Evolutionary conservation across 352 stramenopile genomes (phyloP).

Genomic region (Aphanomyces stellatus): DNA sequence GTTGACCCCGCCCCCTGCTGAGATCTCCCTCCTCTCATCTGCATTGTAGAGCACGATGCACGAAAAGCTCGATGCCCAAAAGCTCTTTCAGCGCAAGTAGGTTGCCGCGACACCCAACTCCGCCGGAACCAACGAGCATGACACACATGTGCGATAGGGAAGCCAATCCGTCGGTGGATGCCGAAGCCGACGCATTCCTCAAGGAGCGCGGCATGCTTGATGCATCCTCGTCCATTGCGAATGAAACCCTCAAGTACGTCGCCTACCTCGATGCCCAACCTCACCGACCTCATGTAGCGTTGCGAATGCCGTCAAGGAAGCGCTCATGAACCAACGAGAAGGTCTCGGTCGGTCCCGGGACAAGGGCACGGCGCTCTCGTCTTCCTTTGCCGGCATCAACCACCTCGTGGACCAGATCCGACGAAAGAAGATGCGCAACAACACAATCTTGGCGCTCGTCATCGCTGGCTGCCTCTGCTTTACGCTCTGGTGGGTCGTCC

Average conservation of each 20-base stretch:
- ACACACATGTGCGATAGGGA: too few species aligned
- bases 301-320: constrained; percentile 77
- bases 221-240: constrained; percentile 69
- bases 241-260: constrained; percentile 73
- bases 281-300: constrained; percentile 34
- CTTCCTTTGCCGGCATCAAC: constrained; percentile 93
- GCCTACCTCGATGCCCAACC: constrained; percentile 25
- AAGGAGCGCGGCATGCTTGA: constrained; percentile 73
- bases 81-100: constrained; percentile 72
- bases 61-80: constrained; percentile 74
- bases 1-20: constrained; percentile 24
- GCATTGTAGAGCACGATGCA: constrained; percentile 49
- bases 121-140: not conserved
- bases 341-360: constrained; percentile 76
- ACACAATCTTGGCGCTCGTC: constrained; percentile 93
- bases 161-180: constrained; percentile 36
- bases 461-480: constrained; percentile 95
- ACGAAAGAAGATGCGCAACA: constrained; percentile 95
- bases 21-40: not conserved
- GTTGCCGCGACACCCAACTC: not conserved
- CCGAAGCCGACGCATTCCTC: constrained; percentile 67
- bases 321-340: constrained; percentile 85
- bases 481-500: constrained; percentile 91
- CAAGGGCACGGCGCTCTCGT: constrained; percentile 79
- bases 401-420: constrained; percentile 94